phyloP scores from a whole-genome alignment of 2,329 filamentous ascomycete species.

The Paramyrothecium roridum region DNA sequence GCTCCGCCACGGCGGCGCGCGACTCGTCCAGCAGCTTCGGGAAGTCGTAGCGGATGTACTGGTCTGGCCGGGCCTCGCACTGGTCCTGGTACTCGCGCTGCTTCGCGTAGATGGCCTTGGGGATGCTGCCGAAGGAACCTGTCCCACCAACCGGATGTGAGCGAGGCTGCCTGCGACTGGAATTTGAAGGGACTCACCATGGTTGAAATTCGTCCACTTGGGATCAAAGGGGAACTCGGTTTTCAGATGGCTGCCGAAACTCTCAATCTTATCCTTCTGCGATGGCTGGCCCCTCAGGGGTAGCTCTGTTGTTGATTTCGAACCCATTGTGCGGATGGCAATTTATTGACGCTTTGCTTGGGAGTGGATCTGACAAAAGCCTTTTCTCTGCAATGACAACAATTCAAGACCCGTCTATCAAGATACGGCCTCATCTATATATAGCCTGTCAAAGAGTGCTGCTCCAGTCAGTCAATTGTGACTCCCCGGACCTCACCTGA shows the following conservation, averaged over 20 bases:
- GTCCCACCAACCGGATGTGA: neutral
- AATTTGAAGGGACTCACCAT: constrained; percentile 53
- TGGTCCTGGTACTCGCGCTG: constrained; percentile 64
- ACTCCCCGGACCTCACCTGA: too few species aligned
- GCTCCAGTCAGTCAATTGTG: too few species aligned
- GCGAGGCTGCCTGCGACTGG: neutral
- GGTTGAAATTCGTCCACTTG: constrained; percentile 72
- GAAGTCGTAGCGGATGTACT: constrained; percentile 70
- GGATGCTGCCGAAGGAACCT: constrained; percentile 81
- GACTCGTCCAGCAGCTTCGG: constrained; percentile 61
- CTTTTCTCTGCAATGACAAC: too few species aligned
- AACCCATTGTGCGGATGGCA: constrained; percentile 11
- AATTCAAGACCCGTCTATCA: too few species aligned
- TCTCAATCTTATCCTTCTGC: constrained; percentile 5
- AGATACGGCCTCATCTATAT: too few species aligned
- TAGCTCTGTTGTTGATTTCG: constrained; percentile 11
- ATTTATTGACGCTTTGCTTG: too few species aligned
- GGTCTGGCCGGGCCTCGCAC: constrained; percentile 67
- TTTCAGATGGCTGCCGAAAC: constrained; percentile 39
- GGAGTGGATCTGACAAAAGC: too few species aligned
- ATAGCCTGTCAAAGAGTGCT: too few species aligned
- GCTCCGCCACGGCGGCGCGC: constrained; percentile 62
- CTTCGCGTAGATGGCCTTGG: constrained; percentile 55
- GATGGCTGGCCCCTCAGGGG: constrained; percentile 13
- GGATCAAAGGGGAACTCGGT: constrained; percentile 68